A percentile compares a stretch with the other conserved stretches of the same genome.
phyloP scores from a whole-genome alignment of 331 rosid species.

The Rosa hybrid region DNA sequence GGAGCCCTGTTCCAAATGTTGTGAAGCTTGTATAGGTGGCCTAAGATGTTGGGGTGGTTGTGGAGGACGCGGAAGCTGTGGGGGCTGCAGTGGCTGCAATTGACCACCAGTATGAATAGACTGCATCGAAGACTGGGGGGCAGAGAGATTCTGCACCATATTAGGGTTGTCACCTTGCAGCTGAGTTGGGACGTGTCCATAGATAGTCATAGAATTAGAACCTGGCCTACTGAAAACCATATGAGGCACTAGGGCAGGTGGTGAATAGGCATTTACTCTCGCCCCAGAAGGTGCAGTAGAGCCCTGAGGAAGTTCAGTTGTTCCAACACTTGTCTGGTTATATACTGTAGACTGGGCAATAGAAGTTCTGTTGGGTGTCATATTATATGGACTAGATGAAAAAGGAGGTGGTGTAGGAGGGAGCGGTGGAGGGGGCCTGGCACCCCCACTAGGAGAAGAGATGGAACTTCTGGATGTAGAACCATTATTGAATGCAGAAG shows the following conservation, averaged over 20 bases:
- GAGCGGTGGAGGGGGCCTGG: slow-evolving; percentile 93
- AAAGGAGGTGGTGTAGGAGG: slow-evolving; percentile 96
- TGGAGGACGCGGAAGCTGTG: slow-evolving; percentile 93
- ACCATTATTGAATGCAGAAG: slow-evolving; percentile 55
- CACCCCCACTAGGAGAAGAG: slow-evolving; percentile 74
- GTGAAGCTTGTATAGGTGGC: slow-evolving; percentile 76
- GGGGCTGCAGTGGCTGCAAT: slow-evolving; percentile 97
- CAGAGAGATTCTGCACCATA: slow-evolving; percentile 58
- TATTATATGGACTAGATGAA: slow-evolving; percentile 69
- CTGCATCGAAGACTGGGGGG: slow-evolving; percentile 60
- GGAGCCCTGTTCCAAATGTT: slow-evolving; percentile 71
- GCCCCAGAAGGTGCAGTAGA: slow-evolving; percentile 50
- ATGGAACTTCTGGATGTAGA: slow-evolving; percentile 53
- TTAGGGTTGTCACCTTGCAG: slow-evolving; percentile 69
- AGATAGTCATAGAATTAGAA: slow-evolving; percentile 55
- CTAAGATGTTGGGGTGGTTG: slow-evolving; percentile 92
- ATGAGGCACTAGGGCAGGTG: slow-evolving; percentile 51
- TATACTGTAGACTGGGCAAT: slow-evolving; percentile 56
- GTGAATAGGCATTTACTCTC: slow-evolving; percentile 59
- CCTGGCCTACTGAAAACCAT: slow-evolving; percentile 57
- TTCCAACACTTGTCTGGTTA: slow-evolving; percentile 54
- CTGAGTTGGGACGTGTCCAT: slow-evolving; percentile 59
- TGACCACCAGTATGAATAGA: slow-evolving; percentile 69
- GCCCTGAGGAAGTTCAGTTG: slow-evolving; percentile 56
- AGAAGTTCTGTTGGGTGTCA: slow-evolving; percentile 57